Evolutionary conservation across 2,329 filamentous ascomycete species (phyloP).

Genomic region (Byssochlamys sp.): DNA sequence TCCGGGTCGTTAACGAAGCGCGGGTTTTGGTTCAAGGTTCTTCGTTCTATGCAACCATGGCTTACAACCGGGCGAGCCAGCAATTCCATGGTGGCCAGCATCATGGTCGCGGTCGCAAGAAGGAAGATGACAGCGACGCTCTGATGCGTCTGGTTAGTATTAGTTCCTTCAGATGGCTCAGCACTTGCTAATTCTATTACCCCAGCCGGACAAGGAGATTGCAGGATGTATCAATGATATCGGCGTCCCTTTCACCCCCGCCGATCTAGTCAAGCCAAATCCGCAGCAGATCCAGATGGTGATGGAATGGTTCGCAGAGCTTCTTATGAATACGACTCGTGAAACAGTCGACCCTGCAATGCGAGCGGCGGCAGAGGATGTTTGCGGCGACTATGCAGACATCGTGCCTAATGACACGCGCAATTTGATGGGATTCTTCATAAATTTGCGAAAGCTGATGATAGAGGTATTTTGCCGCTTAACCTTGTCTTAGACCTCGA

Average conservation of each 20-base stretch:
- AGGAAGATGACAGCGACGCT: conserved; percentile 49
- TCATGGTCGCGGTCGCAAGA: conserved; percentile 41
- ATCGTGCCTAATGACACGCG: conserved; percentile 77
- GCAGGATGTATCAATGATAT: conserved; percentile 96
- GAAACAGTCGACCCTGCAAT: conserved; percentile 91
- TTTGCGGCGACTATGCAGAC: conserved; percentile 75
- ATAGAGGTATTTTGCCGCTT: conserved; percentile 43
- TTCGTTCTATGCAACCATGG: conserved; percentile 25
- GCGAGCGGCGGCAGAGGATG: conserved; percentile 78
- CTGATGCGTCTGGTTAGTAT: conserved; percentile 47
- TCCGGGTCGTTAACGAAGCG: neutral
- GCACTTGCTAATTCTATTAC: conserved; percentile 4
- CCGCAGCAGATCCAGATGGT: conserved; percentile 92
- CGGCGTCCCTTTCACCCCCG: conserved; percentile 74
- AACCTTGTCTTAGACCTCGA: neutral
- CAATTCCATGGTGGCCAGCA: conserved; percentile 42
- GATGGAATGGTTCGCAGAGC: conserved; percentile 93
- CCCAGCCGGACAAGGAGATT: conserved; percentile 63
- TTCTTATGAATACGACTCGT: conserved; percentile 85
- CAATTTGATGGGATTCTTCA: conserved; percentile 92
- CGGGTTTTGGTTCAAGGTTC: conserved; percentile 3
- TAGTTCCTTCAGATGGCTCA: neutral
- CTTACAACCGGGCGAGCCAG: conserved; percentile 46
- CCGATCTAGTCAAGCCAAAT: conserved; percentile 87
- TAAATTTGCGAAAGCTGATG: conserved; percentile 68